Evolutionary conservation across 2,329 filamentous ascomycete genomes (phyloP), one percentile per base, ranked within the genome.

Genomic region (Pseudocercospora ulei): DNA sequence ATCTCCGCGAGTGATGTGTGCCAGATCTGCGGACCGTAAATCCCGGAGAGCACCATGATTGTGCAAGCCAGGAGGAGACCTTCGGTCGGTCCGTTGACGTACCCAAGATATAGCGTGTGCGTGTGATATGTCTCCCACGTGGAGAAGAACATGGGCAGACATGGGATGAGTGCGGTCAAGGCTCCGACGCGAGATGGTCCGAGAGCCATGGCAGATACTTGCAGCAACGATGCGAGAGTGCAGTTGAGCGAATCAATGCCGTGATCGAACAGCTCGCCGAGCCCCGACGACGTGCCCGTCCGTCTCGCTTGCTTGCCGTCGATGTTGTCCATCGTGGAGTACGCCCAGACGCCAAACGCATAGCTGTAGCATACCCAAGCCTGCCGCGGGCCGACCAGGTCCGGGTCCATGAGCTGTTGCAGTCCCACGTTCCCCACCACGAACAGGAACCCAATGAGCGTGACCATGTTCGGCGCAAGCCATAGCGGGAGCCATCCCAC

Each of bases 81-180:
- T 67, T 98, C 90, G 20, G 90, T 98, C 1, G 90, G 90, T 1
- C 90, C 90, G 61, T 98, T 98, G 73, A 98, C 82, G 60, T 88
- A 85, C 39, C 90, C 90, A 7, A 98, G 76, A 62, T 94, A 98
- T 4, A 98, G 69, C 0, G 90, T 96, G 62, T 98, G 90, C 3
- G 90, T 95, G 65, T 98, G 90, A 62, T 95, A 98, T 1, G 90
- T 98, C 66, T 98, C 90, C 90, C 90, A 98, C 1, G 90, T 98
- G 2, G 88, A 95, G 66, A 98, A 95, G 70, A 94, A 98, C 90
- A 98, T 98, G 44, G 90, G 84, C 28, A 98, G 68, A 53, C 86
- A 92, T 1, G 90, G 90, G 44, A 88, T 78, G 27, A 98, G 69
- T 1, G 87, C 86, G 1, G 90, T 96, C 60, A 94, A 92, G 41